Evolutionary conservation across 2,329 filamentous ascomycete genomes (phyloP), one percentile per base, ranked within the genome.

Genomic region (Penicillium capsulatum): DNA sequence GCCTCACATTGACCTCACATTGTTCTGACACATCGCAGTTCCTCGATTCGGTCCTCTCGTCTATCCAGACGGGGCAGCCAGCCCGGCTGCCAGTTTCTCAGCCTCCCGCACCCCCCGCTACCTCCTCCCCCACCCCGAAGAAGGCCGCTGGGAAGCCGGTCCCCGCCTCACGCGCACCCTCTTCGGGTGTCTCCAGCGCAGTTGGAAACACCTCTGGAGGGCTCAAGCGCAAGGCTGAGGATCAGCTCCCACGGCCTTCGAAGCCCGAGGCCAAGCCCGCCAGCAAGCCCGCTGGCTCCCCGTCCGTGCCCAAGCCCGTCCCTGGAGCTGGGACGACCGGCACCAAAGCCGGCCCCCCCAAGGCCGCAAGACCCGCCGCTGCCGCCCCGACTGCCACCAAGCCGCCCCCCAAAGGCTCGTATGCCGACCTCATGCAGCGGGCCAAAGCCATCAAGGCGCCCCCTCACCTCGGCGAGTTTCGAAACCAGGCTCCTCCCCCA

Each of bases 381-480:
- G 24, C 39, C 2, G 31, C 44, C 11, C 59, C 58, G n/a, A n/a
- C n/a, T n/a, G n/a, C n/a, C 8, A 58, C 61, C 16, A 70, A 69
- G 38, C 62, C 73, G 3, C 73, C 75, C 4, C 76, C 76, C 43
- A 76, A 74, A 51, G 75, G 76, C 17, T 77, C 75, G 1, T 83
- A 75, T 58, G 73, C 77, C 30, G 77, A 78, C 34, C 69, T 81
- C 30, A 70, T 83, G 61, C 70, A 71, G 41, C 70, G 73, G 50
- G 80, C 79, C 31, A 76, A 80, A 55, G 74, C 73, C 34, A 69
- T 70, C 40, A 66, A 69, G 47, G 68, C 67, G 10, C 63, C 69
- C 16, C 59, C 68, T 26, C 51, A 63, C 38, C 60, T 75, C 26
- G 76, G 75, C 27, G 66, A 72, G 31, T 73, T 80, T 57, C 79